Conservation (phyloP, 495 filamentous ascomycete genomes). For the Lindgomyces ingoldianus region DNA sequence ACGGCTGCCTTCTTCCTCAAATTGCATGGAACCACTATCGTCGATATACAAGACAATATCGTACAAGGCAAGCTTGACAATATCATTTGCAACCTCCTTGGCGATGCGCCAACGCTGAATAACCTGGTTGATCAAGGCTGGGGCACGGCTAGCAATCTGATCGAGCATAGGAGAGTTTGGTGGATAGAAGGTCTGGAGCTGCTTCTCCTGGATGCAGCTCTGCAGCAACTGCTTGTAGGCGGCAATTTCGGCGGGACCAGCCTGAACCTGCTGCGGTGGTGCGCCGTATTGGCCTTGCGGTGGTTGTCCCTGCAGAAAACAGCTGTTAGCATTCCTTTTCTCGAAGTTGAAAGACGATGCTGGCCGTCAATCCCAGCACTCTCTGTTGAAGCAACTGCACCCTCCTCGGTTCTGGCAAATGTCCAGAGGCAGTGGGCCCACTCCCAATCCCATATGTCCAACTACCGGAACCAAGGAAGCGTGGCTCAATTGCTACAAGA, state of each 20-base stretch:
- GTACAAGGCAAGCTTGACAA: constrained; percentile 66
- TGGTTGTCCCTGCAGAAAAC: constrained; percentile 15
- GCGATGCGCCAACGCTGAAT: constrained; percentile 59
- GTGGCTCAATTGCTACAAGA: neutral
- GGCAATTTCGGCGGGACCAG: constrained; percentile 52
- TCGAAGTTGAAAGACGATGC: neutral
- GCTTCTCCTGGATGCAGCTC: constrained; percentile 59
- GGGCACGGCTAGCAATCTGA: constrained; percentile 46
- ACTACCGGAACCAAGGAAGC: no score
- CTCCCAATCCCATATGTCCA: no score
- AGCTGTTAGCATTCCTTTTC: neutral
- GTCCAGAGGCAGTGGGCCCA: no score
- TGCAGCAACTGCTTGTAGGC: constrained; percentile 58
- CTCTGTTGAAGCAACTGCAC: neutral
- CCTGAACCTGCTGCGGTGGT: constrained; percentile 31
- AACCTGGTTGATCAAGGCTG: constrained; percentile 53
- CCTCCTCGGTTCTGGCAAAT: no score
- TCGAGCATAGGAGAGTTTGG: constrained; percentile 53
- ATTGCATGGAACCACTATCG: constrained; percentile 71
- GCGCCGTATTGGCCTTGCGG: constrained; percentile 12
- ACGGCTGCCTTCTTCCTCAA: constrained; percentile 65
- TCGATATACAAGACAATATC: constrained; percentile 70
- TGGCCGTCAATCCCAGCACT: neutral
- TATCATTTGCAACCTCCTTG: constrained; percentile 65
- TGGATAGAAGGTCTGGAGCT: constrained; percentile 58